Evolutionary conservation across 2,329 filamentous ascomycete genomes (phyloP), one percentile per base, ranked within the genome.

Genomic region (Phyllosticta ampelicida): DNA sequence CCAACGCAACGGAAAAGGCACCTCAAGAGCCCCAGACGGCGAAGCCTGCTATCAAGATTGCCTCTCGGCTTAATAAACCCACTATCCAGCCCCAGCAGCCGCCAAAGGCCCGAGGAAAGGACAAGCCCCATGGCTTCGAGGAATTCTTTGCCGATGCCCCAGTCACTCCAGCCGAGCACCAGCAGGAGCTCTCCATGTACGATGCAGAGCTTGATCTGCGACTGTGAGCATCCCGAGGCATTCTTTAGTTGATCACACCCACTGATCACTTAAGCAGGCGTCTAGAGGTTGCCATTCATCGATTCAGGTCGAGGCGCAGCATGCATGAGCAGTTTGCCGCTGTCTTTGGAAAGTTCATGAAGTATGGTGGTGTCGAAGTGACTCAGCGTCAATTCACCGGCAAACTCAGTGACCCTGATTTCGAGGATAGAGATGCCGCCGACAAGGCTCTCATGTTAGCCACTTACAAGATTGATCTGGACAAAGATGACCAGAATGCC

Each of bases 271-370:
- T 19, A 4, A 8, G 4, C 18, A 49, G 49, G 58, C 89, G 94
- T 52, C 89, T 97, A 48, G 86, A 96, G 67, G 81, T 85, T 23
- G 94, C 89, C 52, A 87, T 97, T 57, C 85, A 90, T 63, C 86
- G 90, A 13, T 99, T 86, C 73, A 84, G 87, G 61, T 78, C 82
- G 36, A 87, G 85, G 52, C 86, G 91, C 29, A 90, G 88, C 63
- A 80, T 96, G 60, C 81, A 87, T 60, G 71, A 76, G 11, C 76
- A 82, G 3, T 83, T 84, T 21, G 71, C 77, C 4, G 75, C 79
- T 18, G 74, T 90, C 30, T 94, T 99, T 72, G 79, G 82, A 66
- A 88, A 87, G 62, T 96, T 94, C 67, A 81, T 97, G 59, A 79
- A 82, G 36, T 86, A 92, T 51, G 94, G 94, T 2, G 92, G 94